Conservation (phyloP, 176 grass and related monocot species). For the Typha latifolia region DNA sequence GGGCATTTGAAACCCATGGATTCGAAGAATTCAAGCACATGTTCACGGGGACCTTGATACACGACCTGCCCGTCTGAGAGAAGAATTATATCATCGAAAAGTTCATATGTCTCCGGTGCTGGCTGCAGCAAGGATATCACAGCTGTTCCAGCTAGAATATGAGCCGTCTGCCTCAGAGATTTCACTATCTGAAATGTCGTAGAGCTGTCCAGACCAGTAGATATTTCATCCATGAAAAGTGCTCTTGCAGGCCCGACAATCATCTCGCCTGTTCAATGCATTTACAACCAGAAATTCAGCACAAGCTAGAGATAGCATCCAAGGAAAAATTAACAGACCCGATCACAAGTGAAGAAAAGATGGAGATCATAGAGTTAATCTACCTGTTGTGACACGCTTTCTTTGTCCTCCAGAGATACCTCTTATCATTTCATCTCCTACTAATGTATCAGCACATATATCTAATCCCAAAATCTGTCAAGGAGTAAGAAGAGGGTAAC, state of each 20-base stretch:
- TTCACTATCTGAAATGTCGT: slow-evolving; percentile 81
- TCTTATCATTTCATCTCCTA: slow-evolving; percentile 29
- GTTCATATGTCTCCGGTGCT: slow-evolving; percentile 70
- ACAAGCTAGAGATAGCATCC: background rate
- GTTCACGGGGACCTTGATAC: slow-evolving; percentile 64
- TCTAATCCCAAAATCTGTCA: slow-evolving; percentile 25
- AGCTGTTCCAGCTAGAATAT: slow-evolving; percentile 53
- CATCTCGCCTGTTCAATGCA: slow-evolving; percentile 50
- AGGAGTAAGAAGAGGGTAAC: slow-evolving; percentile 56
- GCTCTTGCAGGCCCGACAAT: slow-evolving; percentile 65
- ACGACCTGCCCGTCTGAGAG: slow-evolving; percentile 68
- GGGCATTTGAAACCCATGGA: slow-evolving; percentile 71
- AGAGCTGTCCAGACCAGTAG: slow-evolving; percentile 78
- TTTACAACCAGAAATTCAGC: background rate
- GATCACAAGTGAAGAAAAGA: background rate
- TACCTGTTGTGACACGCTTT: slow-evolving; percentile 28
- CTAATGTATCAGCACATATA: slow-evolving; percentile 22
- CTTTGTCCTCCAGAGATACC: slow-evolving; percentile 29
- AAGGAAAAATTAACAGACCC: background rate
- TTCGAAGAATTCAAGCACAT: slow-evolving; percentile 71
- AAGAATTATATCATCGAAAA: slow-evolving; percentile 86
- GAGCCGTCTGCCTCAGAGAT: slow-evolving; percentile 48
- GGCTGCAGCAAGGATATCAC: slow-evolving; percentile 73
- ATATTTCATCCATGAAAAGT: slow-evolving; percentile 94
- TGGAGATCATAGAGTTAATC: background rate